Evolutionary conservation across 805 yeast species (phyloP), one percentile per base, ranked within the genome.

Genomic region (Yamadazyma akitaensis): DNA sequence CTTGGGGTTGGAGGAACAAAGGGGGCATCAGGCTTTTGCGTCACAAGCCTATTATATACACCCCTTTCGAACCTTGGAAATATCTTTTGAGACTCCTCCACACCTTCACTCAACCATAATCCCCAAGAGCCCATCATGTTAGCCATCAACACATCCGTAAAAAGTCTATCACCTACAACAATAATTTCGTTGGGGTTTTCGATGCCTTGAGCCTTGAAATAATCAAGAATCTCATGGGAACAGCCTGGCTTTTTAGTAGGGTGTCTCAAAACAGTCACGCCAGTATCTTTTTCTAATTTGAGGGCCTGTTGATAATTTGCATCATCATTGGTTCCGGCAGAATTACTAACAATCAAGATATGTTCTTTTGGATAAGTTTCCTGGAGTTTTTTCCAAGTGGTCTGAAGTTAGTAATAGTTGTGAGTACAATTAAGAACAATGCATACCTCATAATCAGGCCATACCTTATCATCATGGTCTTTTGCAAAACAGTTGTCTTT

Each of bases 401-500:
- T 64, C 46, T 50, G 26, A 7, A 16, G 46, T 33, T 30, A 37
- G 37, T 71, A 65, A 9, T 63, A 48, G 35, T 24, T 17, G 31
- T 19, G 11, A 32, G 10, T 18, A 19, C n/a, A 10, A 5, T 13
- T 13, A 18, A 37, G 7, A 18, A 17, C 5, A 32, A 19, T 36
- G 43, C 50, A 40, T 47, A 47, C 50, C 36, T 32, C 37, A 17
- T 51, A 91, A 1, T 69, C 86, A 0, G 87, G 89, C 87, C 88
- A 90, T 1, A 92, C 86, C 48, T 80, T 77, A 49, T 84, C 85
- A 49, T 82, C 86, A 46, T 88, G 86, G 31, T 91, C 91, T 48
- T 79, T 76, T 5, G 99, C 96, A 62, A 94, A 87, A 60, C 98
- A 92, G 63, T 94, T 94, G 66, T 94, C 99, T 62, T 94, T 94